Percentiles rank a stretch among this genome's conserved stretches.
phyloP scores from a whole-genome alignment of 768 basidiomycete species.

The Mycena indigotica region DNA sequence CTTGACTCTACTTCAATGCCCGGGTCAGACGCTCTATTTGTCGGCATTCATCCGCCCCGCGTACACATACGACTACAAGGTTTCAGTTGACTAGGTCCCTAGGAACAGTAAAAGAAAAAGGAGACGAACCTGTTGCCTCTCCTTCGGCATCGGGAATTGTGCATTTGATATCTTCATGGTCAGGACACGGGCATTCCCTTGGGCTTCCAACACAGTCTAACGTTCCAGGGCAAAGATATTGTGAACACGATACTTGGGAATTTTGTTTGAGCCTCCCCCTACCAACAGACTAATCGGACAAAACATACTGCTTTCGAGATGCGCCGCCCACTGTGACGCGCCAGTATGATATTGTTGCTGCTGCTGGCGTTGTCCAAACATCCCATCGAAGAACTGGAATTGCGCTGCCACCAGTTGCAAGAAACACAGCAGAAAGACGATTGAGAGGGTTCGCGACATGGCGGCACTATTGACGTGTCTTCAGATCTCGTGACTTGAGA shows the following conservation, averaged over 20 bases:
- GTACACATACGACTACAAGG: slow-evolving; percentile 70
- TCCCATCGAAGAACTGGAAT: slow-evolving; percentile 78
- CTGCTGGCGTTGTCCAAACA: slow-evolving; percentile 69
- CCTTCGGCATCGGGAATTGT: slow-evolving; percentile 64
- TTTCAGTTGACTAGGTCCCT: slow-evolving; percentile 65
- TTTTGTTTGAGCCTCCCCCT: too few relatives aligned
- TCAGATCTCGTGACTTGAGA: background rate
- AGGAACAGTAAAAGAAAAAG: background rate
- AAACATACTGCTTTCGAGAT: slow-evolving; percentile 63
- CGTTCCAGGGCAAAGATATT: slow-evolving; percentile 76
- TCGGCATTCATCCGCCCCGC: slow-evolving; percentile 66
- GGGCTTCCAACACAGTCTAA: slow-evolving; percentile 66
- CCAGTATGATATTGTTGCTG: slow-evolving; percentile 56
- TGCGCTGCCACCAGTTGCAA: slow-evolving; percentile 53
- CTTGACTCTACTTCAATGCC: slow-evolving; percentile 33
- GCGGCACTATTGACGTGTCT: background rate
- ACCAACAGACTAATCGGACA: too few relatives aligned
- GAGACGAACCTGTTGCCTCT: slow-evolving; percentile 22
- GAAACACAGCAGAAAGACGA: background rate
- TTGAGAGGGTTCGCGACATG: background rate
- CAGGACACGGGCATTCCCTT: slow-evolving; percentile 77
- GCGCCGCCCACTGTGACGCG: slow-evolving; percentile 64
- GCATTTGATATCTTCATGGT: slow-evolving; percentile 76
- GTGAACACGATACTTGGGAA: slow-evolving; percentile 69
- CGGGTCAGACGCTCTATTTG: slow-evolving; percentile 58